Evolutionary conservation across 2,329 filamentous ascomycete species (phyloP).

Genomic region (Fusarium annulatum): DNA sequence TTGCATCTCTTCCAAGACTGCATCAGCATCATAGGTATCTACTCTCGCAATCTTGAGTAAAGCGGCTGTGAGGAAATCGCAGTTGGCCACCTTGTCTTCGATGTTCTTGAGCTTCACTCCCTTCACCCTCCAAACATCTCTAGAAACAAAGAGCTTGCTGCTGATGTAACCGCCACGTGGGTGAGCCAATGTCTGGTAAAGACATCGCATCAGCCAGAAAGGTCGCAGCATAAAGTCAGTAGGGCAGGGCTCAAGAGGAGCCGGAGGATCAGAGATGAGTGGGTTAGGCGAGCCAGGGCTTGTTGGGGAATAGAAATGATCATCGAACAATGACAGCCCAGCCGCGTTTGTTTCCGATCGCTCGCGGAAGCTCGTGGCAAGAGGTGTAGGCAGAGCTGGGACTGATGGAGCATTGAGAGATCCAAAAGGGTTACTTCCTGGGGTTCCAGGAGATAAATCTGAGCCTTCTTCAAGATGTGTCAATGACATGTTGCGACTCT

Average conservation of each 20-base stretch:
- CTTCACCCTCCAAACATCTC: conserved; percentile 93
- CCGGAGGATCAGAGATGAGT: conserved; percentile 72
- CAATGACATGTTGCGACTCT: conserved; percentile 78
- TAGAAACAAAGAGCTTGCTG: conserved; percentile 89
- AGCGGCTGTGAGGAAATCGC: conserved; percentile 90
- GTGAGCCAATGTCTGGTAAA: conserved; percentile 92
- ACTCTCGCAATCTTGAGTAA: conserved; percentile 84
- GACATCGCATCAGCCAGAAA: conserved; percentile 96
- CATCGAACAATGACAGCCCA: conserved; percentile 85
- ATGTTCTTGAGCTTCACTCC: conserved; percentile 91
- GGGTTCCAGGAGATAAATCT: conserved; percentile 79
- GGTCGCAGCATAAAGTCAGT: conserved; percentile 89
- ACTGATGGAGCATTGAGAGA: conserved; percentile 61
- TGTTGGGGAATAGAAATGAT: conserved; percentile 76
- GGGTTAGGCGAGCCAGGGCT: conserved; percentile 74
- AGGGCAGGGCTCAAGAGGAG: conserved; percentile 90
- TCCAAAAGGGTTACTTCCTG: conserved; percentile 75
- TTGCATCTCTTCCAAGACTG: conserved; percentile 94
- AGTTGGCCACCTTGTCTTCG: conserved; percentile 94
- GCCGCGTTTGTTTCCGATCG: conserved; percentile 66
- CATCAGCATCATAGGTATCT: conserved; percentile 90
- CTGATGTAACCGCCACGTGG: conserved; percentile 93
- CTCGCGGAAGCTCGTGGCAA: conserved; percentile 70
- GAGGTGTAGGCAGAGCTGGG: conserved; percentile 75
- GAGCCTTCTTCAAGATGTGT: conserved; percentile 70